Evolutionary conservation across 2,329 filamentous ascomycete species (phyloP).

Genomic region (Talaromyces islandicus): DNA sequence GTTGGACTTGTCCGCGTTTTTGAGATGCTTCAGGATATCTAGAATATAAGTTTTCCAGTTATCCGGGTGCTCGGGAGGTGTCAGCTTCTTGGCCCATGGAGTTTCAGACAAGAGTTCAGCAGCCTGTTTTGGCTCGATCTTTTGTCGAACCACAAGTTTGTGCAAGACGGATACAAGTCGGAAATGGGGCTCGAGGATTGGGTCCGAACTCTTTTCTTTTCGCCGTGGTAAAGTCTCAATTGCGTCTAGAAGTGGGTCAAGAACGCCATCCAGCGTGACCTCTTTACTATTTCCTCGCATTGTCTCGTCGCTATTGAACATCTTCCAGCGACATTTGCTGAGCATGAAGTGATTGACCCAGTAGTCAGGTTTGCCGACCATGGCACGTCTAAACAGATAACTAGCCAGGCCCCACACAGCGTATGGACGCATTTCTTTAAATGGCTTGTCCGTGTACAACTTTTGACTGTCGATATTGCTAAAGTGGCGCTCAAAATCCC

Average conservation of each 20-base stretch:
- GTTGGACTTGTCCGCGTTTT: constrained; percentile 76
- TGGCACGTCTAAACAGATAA: constrained; percentile 54
- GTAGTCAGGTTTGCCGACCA: constrained; percentile 52
- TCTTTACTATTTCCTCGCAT: constrained; percentile 30
- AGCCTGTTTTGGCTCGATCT: constrained; percentile 42
- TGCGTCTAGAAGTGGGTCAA: constrained; percentile 53
- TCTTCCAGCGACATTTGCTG: constrained; percentile 68
- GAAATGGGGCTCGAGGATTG: constrained; percentile 85
- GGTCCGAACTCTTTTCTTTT: constrained; percentile 59
- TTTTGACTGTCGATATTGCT: constrained; percentile 48
- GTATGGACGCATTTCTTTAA: constrained; percentile 53
- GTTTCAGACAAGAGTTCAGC: constrained; percentile 47
- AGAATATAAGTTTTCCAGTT: constrained; percentile 58
- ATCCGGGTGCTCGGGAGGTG: constrained; percentile 43
- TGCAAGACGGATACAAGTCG: constrained; percentile 78
- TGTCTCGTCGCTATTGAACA: constrained; percentile 48
- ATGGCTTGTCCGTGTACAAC: constrained; percentile 54
- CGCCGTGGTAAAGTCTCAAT: constrained; percentile 58
- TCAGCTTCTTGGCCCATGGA: constrained; percentile 50
- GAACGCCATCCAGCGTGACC: constrained; percentile 41
- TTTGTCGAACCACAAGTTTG: constrained; percentile 56
- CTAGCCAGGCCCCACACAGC: constrained; percentile 61
- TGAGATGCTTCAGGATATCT: constrained; percentile 52
- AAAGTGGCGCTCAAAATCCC: constrained; percentile 57
- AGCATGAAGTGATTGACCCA: constrained; percentile 67